These are phyloP conservation scores for Berkeleyomyces rouxiae DNA, from an alignment of 2,329 filamentous ascomycete genomes.

Conservation along the genomic window DNA sequence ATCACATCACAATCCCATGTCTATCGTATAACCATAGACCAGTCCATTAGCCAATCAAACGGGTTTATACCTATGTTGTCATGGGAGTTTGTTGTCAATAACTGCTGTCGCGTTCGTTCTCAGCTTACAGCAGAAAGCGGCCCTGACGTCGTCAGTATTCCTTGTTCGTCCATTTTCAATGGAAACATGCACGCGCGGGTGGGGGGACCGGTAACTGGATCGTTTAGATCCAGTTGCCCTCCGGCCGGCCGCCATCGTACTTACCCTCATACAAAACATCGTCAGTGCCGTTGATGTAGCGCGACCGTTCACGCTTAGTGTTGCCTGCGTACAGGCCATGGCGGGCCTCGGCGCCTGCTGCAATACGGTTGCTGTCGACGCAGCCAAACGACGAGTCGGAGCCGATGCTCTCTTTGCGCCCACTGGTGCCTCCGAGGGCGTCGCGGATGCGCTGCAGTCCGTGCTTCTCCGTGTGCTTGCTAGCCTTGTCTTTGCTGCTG, in stretches of 20 bases:
- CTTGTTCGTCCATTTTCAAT: neutral
- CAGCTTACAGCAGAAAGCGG: neutral
- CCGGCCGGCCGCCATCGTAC: neutral
- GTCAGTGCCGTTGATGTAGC: constrained; percentile 7
- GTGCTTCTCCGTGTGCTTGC: neutral
- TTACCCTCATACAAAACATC: neutral
- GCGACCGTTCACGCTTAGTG: neutral
- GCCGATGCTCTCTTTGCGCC: neutral
- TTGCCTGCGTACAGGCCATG: neutral
- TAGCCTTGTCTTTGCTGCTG: neutral
- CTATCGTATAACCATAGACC: neutral
- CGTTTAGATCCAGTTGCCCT: neutral
- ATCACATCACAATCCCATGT: neutral
- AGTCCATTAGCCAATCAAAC: neutral
- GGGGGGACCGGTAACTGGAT: no score
- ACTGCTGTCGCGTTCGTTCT: no score
- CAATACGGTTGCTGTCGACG: constrained; percentile 11
- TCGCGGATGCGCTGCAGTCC: neutral
- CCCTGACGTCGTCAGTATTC: neutral
- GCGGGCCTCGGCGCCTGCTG: neutral
- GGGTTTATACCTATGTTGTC: neutral
- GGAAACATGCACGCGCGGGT: no score
- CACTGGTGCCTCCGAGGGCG: neutral
- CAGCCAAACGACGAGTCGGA: constrained; percentile 9
- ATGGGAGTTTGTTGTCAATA: neutral